A percentile compares a stretch with the other conserved stretches of the same genome.
Conservation (phyloP, 2,329 filamentous ascomycete genomes). For the Colletotrichum tropicale region DNA sequence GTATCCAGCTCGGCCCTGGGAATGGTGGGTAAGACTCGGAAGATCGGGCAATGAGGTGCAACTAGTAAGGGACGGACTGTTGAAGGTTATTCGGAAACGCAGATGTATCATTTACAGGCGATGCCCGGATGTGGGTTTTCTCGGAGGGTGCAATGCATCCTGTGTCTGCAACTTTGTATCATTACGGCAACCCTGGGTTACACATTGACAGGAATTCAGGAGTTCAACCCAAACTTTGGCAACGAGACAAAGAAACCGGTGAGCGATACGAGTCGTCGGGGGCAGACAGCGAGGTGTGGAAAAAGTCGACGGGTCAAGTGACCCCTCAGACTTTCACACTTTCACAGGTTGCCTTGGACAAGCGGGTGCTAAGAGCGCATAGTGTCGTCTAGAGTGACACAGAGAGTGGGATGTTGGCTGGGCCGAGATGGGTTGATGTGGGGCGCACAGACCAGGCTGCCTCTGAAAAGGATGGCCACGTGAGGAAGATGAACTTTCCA, state of each 20-base stretch:
- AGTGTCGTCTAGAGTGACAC: neutral
- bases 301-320: slow-evolving; percentile 12
- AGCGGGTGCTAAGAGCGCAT: neutral
- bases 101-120: neutral
- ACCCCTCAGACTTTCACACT: slow-evolving; percentile 14
- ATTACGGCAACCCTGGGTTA: neutral
- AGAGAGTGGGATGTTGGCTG: slow-evolving; percentile 5
- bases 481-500: slow-evolving; percentile 20
- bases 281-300: neutral
- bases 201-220: neutral
- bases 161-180: neutral
- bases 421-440: slow-evolving; percentile 2
- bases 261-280: neutral
- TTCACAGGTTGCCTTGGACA: slow-evolving; percentile 15
- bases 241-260: neutral
- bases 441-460: slow-evolving; percentile 16
- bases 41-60: neutral
- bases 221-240: neutral
- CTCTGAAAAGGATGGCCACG: slow-evolving; percentile 19
- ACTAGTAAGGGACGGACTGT: neutral
- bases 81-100: neutral
- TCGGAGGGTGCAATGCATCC: neutral
- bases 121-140: neutral
- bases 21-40: neutral
- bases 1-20: neutral